Conservation (phyloP, 768 basidiomycete species). For the Tylopilus sp. region DNA sequence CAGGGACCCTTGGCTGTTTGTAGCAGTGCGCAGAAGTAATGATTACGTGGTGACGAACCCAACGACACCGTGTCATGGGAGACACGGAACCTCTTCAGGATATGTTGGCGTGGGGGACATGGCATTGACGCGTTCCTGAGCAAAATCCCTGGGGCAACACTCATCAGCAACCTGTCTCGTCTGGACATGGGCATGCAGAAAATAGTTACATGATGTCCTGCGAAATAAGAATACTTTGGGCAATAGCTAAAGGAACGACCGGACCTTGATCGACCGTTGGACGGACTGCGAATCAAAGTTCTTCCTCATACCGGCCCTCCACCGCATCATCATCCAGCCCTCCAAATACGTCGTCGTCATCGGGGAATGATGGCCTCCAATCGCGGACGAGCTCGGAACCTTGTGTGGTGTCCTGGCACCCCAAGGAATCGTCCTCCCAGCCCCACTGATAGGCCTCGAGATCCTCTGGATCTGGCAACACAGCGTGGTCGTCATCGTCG, state of each 20-base stretch:
- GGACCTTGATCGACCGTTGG: conserved; percentile 1
- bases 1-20: not conserved
- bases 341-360: conserved; percentile 15
- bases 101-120: not conserved
- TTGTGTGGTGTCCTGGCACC: conserved; percentile 10
- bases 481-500: conserved; percentile 9
- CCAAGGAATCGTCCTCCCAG: conserved; percentile 13
- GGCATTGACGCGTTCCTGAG: conserved; percentile 2
- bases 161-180: not conserved
- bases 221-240: too few relatives aligned
- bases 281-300: conserved; percentile 15
- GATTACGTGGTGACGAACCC: conserved; percentile 14
- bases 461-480: conserved; percentile 21
- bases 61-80: conserved; percentile 23
- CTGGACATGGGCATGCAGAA: not conserved
- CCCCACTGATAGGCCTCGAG: conserved; percentile 14
- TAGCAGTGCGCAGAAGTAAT: not conserved
- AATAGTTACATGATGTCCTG: conserved; percentile 3
- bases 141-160: not conserved
- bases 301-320: conserved; percentile 31
- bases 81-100: not conserved
- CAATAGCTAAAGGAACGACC: not conserved
- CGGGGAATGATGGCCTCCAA: conserved; percentile 44
- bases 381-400: conserved; percentile 40
- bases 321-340: conserved; percentile 9